phyloP scores from a whole-genome alignment of 2,329 filamentous ascomycete genomes.

The Dactylonectria macrodidyma region DNA sequence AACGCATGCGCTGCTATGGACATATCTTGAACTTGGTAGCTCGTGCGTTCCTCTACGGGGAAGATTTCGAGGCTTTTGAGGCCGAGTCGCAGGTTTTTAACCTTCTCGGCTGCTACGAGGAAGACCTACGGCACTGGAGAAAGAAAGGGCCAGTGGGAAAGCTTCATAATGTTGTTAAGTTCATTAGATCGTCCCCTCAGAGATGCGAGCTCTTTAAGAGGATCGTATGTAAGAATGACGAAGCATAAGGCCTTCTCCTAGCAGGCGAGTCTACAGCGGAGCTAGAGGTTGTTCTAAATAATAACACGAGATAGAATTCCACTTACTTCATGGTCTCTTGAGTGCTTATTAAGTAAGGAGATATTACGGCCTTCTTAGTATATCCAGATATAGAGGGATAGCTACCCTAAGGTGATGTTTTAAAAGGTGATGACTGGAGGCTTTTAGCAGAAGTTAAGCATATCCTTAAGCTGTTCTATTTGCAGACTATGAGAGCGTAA shows the following conservation, averaged over 20 bases:
- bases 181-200: slow-evolving; percentile 1
- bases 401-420: background rate
- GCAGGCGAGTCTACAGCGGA: slow-evolving; percentile 1
- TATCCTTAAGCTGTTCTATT: slow-evolving; percentile 7
- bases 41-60: too few species aligned
- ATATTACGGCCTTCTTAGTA: slow-evolving; percentile 15
- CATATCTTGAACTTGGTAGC: too few species aligned
- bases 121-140: background rate
- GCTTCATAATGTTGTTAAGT: background rate
- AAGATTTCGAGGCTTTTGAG: too few species aligned
- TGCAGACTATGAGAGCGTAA: background rate
- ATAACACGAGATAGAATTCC: slow-evolving; percentile 4
- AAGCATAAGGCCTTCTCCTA: background rate
- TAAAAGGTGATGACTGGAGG: slow-evolving; percentile 8
- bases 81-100: too few species aligned
- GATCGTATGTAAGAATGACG: background rate
- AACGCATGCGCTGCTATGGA: too few species aligned
- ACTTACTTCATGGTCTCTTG: slow-evolving; percentile 15
- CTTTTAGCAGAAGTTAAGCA: slow-evolving; percentile 1
- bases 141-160: background rate
- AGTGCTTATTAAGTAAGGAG: slow-evolving; percentile 17
- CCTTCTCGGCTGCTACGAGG: too few species aligned
- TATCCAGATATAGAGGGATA: slow-evolving; percentile 7
- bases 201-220: slow-evolving; percentile 1
- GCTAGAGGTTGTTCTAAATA: background rate